Evolutionary conservation across 176 grass and related monocot genomes (phyloP).

Genomic region (Rhynchospora tenuis): DNA sequence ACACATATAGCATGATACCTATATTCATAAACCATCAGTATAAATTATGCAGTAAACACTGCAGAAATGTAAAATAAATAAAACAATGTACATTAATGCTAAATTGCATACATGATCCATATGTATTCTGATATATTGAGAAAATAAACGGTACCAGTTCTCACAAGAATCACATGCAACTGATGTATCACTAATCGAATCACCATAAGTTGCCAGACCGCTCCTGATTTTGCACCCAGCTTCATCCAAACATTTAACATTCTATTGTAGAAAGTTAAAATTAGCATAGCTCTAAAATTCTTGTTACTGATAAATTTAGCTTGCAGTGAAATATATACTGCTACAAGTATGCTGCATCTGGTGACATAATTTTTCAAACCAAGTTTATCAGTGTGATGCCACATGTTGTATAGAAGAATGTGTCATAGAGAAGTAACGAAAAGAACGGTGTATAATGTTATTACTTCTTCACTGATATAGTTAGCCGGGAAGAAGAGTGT

Average conservation of each 20-base stretch:
- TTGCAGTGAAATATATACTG: background rate
- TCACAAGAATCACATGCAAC: constrained; percentile 98
- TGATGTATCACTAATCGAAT: constrained; percentile 72
- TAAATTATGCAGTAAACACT: constrained; percentile 21
- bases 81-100: background rate
- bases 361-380: background rate
- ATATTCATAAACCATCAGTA: constrained; percentile 22
- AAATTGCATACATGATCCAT: constrained; percentile 16
- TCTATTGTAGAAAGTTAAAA: constrained; percentile 38
- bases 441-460: constrained; percentile 28
- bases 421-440: constrained; percentile 18
- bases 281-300: constrained; percentile 25
- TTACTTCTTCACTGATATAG: constrained; percentile 98
- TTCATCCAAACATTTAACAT: constrained; percentile 81
- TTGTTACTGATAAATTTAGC: background rate
- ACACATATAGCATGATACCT: constrained; percentile 99
- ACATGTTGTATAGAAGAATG: background rate
- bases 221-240: constrained; percentile 67
- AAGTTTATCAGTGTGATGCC: background rate
- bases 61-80: background rate
- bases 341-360: background rate
- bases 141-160: constrained; percentile 56
- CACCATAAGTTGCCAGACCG: constrained; percentile 52
- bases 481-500: constrained; percentile 81
- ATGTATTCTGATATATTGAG: background rate